Conservation (phyloP, 805 yeast genomes). For the Candida gorgasii region DNA sequence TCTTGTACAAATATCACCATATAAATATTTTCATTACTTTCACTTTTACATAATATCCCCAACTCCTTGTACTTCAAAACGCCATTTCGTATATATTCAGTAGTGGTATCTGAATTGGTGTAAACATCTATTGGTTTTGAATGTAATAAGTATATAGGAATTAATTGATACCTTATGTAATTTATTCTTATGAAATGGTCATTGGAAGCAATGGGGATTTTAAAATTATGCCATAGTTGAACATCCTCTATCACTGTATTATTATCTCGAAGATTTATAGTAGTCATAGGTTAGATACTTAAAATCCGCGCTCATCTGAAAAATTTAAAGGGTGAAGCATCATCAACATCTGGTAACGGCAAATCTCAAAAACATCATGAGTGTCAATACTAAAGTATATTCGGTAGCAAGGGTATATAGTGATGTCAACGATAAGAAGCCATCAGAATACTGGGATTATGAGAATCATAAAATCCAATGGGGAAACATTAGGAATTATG, state of each 20-base stretch:
- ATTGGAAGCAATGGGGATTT: slow-evolving; percentile 5
- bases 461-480: slow-evolving; percentile 72
- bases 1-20: slow-evolving; percentile 12
- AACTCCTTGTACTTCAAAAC: slow-evolving; percentile 15
- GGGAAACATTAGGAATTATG: slow-evolving; percentile 85
- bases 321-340: slow-evolving; percentile 5
- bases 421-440: slow-evolving; percentile 73
- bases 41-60: slow-evolving; percentile 22
- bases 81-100: slow-evolving; percentile 21
- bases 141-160: slow-evolving; percentile 28
- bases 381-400: slow-evolving; percentile 28
- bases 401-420: slow-evolving; percentile 81
- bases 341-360: not conserved
- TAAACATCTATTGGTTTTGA: slow-evolving; percentile 23
- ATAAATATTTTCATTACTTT: slow-evolving; percentile 13
- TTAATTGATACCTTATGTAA: slow-evolving; percentile 19
- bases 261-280: slow-evolving; percentile 10
- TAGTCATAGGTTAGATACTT: slow-evolving; percentile 1
- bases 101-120: slow-evolving; percentile 19
- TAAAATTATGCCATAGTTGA: slow-evolving; percentile 22
- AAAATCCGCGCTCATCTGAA: slow-evolving; percentile 3
- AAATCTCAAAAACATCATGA: slow-evolving; percentile 19
- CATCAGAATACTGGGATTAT: slow-evolving; percentile 85
- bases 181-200: slow-evolving; percentile 9
- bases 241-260: slow-evolving; percentile 18